A percentile compares a stretch with the other conserved stretches of the same genome.
Evolutionary conservation across 305 asterid species (phyloP).

Genomic region (Withania somnifera): DNA sequence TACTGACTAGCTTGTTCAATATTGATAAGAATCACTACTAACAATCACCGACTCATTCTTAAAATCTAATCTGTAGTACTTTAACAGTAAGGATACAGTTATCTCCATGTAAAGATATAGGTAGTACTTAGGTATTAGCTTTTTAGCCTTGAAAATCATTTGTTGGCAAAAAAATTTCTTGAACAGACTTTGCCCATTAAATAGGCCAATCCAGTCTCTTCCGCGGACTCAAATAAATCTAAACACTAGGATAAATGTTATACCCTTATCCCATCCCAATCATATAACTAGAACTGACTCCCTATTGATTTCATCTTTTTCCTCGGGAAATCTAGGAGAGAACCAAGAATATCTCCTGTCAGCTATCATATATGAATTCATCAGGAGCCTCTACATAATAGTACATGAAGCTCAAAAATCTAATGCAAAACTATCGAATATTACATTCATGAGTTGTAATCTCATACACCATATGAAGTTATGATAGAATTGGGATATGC

Average conservation of each 20-base stretch:
- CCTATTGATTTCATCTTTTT: no score
- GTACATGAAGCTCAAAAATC: not conserved
- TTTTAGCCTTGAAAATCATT: not conserved
- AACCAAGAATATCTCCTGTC: not conserved
- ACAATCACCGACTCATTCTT: not conserved
- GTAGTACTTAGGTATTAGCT: not conserved
- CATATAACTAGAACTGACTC: no score
- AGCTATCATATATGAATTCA: not conserved
- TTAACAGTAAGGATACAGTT: no score
- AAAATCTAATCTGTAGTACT: not conserved
- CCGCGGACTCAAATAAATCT: no score
- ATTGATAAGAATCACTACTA: not conserved
- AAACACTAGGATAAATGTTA: no score
- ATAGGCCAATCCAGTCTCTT: no score
- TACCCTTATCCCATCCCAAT: no score
- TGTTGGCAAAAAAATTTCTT: no score
- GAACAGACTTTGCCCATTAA: no score
- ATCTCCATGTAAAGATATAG: not conserved
- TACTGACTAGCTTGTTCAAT: not conserved
- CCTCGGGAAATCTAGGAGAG: no score
- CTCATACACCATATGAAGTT: not conserved
- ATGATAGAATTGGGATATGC: not conserved
- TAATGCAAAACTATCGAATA: not conserved
- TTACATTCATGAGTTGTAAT: not conserved
- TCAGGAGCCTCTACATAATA: not conserved